Evolutionary conservation across 345 rosid species (phyloP).

Genomic region (Lenwebbia sp.): DNA sequence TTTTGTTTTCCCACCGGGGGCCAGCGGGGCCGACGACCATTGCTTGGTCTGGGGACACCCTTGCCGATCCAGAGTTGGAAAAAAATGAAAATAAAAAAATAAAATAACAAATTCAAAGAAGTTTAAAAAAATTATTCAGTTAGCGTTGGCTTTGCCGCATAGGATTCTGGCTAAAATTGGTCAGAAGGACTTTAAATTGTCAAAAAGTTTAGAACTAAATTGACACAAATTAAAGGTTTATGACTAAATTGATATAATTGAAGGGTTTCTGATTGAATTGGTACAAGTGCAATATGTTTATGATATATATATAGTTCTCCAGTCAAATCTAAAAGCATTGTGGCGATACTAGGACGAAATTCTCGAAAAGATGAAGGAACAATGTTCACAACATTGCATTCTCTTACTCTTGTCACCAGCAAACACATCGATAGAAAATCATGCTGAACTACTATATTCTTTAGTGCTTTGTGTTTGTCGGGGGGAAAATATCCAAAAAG

Average conservation of each 20-base stretch:
- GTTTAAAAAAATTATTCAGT: neutral
- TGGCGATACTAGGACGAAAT: neutral
- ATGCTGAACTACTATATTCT: neutral
- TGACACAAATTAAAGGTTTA: too few relatives aligned
- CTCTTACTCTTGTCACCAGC: neutral
- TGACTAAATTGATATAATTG: neutral
- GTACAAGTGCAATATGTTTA: neutral
- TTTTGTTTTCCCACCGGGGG: neutral
- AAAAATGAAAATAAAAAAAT: neutral
- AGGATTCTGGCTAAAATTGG: too few relatives aligned
- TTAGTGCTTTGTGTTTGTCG: neutral
- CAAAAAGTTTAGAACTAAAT: too few relatives aligned
- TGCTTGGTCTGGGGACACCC: neutral
- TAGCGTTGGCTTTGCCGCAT: rapidly evolving
- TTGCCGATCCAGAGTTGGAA: neutral
- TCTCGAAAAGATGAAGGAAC: neutral
- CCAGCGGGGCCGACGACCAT: neutral
- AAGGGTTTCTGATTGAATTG: rapidly evolving
- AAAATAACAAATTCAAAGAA: neutral
- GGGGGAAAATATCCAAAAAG: too few relatives aligned
- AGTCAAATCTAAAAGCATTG: neutral
- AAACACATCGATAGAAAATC: neutral
- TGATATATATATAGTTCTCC: too few relatives aligned
- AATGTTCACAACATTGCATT: neutral
- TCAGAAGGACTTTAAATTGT: too few relatives aligned